Evolutionary conservation across 345 rosid species (phyloP).

Genomic region (Arabidopsis suecica): DNA sequence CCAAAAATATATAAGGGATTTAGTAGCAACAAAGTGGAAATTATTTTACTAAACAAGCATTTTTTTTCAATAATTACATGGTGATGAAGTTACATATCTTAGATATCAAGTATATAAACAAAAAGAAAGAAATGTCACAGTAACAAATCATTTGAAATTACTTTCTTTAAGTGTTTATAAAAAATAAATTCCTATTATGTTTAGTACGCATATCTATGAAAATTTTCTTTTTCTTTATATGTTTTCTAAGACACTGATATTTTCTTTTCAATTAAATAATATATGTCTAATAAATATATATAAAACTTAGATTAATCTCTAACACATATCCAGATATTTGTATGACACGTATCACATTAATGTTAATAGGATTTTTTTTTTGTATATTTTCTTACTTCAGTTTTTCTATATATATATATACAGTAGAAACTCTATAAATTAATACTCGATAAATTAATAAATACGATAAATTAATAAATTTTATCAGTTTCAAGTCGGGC

Average conservation of each 20-base stretch:
- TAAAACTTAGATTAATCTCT: not conserved
- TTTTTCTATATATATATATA: not conserved
- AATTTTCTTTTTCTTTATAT: not conserved
- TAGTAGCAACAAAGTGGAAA: not conserved
- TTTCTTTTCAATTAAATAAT: no score
- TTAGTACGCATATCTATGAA: not conserved
- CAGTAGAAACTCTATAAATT: no score
- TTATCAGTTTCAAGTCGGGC: no score
- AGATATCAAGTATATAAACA: not conserved
- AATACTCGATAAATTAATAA: no score
- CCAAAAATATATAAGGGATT: not conserved
- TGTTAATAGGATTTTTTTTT: not conserved
- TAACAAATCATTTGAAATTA: not conserved
- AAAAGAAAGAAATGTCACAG: conserved; percentile 2
- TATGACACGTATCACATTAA: not conserved
- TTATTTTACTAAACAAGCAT: not conserved
- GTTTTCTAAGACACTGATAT: not conserved
- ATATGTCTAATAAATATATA: no score
- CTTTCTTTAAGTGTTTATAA: not conserved
- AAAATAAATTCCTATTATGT: not conserved
- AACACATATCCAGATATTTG: not conserved
- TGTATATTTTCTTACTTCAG: not conserved
- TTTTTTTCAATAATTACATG: not conserved
- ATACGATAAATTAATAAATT: no score
- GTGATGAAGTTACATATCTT: conserved; percentile 4